These are phyloP conservation scores for Chaetomiaceae sp. DNA, from an alignment of 2,329 filamentous ascomycete species.

Conservation along the genomic window DNA sequence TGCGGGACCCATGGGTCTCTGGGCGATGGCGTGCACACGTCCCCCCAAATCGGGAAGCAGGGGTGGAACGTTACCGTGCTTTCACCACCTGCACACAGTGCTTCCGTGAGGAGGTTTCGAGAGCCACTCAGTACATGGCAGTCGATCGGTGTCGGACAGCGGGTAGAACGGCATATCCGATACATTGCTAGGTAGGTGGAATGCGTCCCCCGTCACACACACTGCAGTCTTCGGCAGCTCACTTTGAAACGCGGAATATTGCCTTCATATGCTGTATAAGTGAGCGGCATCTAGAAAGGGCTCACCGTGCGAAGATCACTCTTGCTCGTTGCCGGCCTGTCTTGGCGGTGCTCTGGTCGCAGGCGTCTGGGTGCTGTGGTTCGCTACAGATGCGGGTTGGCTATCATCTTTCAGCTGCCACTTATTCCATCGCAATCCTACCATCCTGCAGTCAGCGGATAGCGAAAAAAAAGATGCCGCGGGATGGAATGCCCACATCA, in stretches of 20 bases:
- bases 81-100: slow-evolving; percentile 1
- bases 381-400: slow-evolving; percentile 1
- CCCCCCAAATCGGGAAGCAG: slow-evolving; percentile 2
- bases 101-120: too few relatives aligned
- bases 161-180: background rate
- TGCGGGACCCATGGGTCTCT: slow-evolving; percentile 4
- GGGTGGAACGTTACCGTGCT: background rate
- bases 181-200: background rate
- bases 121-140: too few relatives aligned
- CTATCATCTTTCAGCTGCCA: slow-evolving; percentile 1
- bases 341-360: slow-evolving; percentile 4
- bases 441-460: background rate
- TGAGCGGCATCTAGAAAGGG: background rate
- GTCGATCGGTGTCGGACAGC: too few relatives aligned
- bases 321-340: background rate
- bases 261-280: slow-evolving; percentile 3
- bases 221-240: background rate
- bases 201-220: background rate
- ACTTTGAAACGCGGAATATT: slow-evolving; percentile 6
- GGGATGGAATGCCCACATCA: slow-evolving; percentile 7
- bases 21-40: slow-evolving; percentile 5
- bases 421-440: background rate
- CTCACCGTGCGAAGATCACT: background rate
- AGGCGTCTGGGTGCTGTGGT: background rate
- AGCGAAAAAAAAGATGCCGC: background rate